phyloP scores from a whole-genome alignment of 371 early-diverging fungal genomes.

The Umbelopsis sp. region DNA sequence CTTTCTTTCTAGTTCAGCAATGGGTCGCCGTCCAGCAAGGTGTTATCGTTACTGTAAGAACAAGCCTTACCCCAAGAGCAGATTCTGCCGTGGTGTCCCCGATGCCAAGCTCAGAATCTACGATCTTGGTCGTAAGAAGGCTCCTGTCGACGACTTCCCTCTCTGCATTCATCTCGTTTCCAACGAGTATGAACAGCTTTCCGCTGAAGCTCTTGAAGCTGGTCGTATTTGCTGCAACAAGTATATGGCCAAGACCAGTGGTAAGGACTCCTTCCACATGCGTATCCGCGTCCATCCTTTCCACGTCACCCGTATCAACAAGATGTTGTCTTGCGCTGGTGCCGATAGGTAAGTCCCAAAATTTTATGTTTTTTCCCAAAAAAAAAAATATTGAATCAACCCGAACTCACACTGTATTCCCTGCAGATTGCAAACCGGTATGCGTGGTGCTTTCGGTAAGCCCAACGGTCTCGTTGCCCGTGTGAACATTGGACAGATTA shows the following conservation, averaged over 20 bases:
- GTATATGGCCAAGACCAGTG: constrained; percentile 98
- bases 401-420: background rate
- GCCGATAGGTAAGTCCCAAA: constrained; percentile 75
- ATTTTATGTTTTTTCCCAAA: constrained; percentile 22
- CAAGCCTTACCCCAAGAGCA: constrained; percentile 99
- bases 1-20: constrained; percentile 31
- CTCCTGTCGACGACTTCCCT: constrained; percentile 98
- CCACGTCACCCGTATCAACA: constrained; percentile 99
- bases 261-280: constrained; percentile 99
- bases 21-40: constrained; percentile 99
- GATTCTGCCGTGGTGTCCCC: constrained; percentile 99
- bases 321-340: constrained; percentile 99
- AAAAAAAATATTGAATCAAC: constrained; percentile 1
- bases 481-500: constrained; percentile 99
- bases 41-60: constrained; percentile 99
- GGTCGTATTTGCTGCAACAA: constrained; percentile 99
- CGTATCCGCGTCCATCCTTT: constrained; percentile 99
- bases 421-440: constrained; percentile 98
- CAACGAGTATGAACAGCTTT: constrained; percentile 99
- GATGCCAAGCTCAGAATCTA: constrained; percentile 99
- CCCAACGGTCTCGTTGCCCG: constrained; percentile 99
- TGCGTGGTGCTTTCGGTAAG: constrained; percentile 99
- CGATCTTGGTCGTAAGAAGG: constrained; percentile 99
- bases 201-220: constrained; percentile 99
- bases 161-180: constrained; percentile 96